Conservation (phyloP, 352 stramenopile genomes). For the Phytophthora crassamura region DNA sequence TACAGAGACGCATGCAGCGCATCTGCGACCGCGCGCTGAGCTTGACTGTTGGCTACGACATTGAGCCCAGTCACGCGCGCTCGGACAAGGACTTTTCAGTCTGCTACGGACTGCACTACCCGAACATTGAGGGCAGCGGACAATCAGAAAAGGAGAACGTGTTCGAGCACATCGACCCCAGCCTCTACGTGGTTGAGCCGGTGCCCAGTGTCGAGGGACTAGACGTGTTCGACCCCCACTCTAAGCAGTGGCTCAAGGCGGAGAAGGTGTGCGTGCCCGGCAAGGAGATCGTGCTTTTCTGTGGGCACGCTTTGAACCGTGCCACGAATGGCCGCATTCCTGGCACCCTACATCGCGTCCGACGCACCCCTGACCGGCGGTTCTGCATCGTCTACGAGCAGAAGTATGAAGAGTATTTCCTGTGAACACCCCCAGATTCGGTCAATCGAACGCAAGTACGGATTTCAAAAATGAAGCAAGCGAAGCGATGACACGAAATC, state of each 20-base stretch:
- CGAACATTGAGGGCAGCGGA: conserved; percentile 55
- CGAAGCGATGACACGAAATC: no score
- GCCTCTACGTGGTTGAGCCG: conserved; percentile 64
- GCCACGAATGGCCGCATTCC: conserved; percentile 54
- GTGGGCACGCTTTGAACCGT: conserved; percentile 57
- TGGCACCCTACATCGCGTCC: conserved; percentile 62
- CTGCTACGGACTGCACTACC: conserved; percentile 73
- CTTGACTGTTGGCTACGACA: conserved; percentile 55
- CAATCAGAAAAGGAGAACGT: conserved; percentile 67
- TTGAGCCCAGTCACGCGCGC: conserved; percentile 36
- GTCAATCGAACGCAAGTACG: neutral
- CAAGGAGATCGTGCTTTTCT: conserved; percentile 70
- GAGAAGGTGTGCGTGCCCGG: conserved; percentile 58
- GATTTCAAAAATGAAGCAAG: conserved; percentile 3
- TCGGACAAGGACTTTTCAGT: conserved; percentile 59
- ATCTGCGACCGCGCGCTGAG: conserved; percentile 63
- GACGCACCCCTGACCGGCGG: conserved; percentile 41
- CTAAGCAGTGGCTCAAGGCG: conserved; percentile 58
- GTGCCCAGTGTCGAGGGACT: conserved; percentile 60
- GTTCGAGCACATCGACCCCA: conserved; percentile 72
- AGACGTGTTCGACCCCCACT: conserved; percentile 61
- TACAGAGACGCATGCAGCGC: conserved; percentile 53
- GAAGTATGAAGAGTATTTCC: conserved; percentile 68
- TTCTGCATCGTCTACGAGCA: conserved; percentile 77
- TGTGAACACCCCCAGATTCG: conserved; percentile 19